Evolutionary conservation across 371 early-diverging fungal species (phyloP).

Genomic region (Choanephora cucurbitarum): DNA sequence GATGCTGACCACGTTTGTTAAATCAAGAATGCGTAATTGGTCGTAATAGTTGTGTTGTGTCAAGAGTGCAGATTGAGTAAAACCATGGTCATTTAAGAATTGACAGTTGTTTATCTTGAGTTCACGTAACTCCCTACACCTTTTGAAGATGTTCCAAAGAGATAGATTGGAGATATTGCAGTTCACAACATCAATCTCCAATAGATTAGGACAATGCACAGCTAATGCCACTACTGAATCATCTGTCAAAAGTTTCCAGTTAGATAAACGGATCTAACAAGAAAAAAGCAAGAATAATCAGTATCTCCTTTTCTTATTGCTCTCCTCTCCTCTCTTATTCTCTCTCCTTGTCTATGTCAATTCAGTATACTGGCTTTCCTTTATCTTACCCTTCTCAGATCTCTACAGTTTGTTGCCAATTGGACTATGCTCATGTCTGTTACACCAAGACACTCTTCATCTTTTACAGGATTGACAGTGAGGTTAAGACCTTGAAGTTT

Average conservation of each 20-base stretch:
- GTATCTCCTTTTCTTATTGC: neutral
- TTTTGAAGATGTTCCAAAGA: conserved; percentile 44
- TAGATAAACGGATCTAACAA: conserved; percentile 62
- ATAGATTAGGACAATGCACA: conserved; percentile 50
- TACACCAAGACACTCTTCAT: conserved; percentile 30
- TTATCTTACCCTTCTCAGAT: conserved; percentile 43
- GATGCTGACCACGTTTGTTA: conserved; percentile 52
- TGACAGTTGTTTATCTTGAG: conserved; percentile 49
- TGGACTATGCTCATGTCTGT: conserved; percentile 43
- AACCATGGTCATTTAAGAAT: conserved; percentile 52
- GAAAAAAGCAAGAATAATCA: conserved; percentile 10
- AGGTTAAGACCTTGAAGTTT: conserved; percentile 49
- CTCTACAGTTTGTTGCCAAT: conserved; percentile 38
- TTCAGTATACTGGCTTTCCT: neutral
- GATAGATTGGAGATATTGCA: conserved; percentile 56
- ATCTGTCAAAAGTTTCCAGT: conserved; percentile 55
- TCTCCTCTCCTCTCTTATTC: too few species aligned
- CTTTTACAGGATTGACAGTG: conserved; percentile 36
- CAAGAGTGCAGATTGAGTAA: conserved; percentile 34
- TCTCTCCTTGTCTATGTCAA: too few species aligned
- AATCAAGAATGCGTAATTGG: conserved; percentile 63
- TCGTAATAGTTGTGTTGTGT: conserved; percentile 32
- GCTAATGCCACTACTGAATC: conserved; percentile 54
- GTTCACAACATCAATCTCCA: conserved; percentile 62
- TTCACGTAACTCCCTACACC: conserved; percentile 57